Percentiles rank a stretch among this genome's conserved stretches.
Conservation (phyloP, 768 basidiomycete genomes). For the Hericium alpestre region DNA sequence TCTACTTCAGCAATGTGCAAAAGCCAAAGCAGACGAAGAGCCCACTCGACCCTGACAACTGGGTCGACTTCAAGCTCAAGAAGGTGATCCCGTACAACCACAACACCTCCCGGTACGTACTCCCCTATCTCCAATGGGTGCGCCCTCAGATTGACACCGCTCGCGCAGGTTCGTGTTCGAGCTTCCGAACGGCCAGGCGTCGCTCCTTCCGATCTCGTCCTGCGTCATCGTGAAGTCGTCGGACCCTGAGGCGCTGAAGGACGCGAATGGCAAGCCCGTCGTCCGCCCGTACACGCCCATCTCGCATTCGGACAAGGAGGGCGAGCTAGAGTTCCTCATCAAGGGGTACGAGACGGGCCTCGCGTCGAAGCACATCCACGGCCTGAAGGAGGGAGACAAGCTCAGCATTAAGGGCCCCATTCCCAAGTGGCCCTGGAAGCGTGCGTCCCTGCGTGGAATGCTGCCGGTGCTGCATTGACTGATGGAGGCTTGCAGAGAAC, state of each 20-base stretch:
- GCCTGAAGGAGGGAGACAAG: conserved; percentile 72
- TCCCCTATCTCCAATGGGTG: neutral
- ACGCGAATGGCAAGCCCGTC: conserved; percentile 78
- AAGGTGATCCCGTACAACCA: conserved; percentile 83
- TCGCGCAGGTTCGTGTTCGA: conserved; percentile 61
- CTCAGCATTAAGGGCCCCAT: conserved; percentile 89
- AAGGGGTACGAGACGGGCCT: conserved; percentile 81
- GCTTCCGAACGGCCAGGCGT: conserved; percentile 67
- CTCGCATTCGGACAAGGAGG: conserved; percentile 62
- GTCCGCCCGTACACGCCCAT: conserved; percentile 91
- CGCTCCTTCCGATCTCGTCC: conserved; percentile 70
- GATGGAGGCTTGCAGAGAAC: conserved; percentile 38
- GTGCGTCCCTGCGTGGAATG: conserved; percentile 26
- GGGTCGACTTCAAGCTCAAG: conserved; percentile 74
- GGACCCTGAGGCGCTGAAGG: conserved; percentile 50
- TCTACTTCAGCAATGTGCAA: conserved; percentile 36
- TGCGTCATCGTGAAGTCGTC: conserved; percentile 72
- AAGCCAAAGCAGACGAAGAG: conserved; percentile 41
- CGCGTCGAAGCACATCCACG: conserved; percentile 74
- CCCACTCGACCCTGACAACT: conserved; percentile 66
- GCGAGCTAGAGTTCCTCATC: conserved; percentile 70
- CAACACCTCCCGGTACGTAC: conserved; percentile 67
- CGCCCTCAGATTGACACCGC: neutral
- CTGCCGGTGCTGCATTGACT: neutral
- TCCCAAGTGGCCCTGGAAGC: conserved; percentile 76